phyloP scores from a whole-genome alignment of 208 protist genomes.

The Leishmania mexicana region DNA sequence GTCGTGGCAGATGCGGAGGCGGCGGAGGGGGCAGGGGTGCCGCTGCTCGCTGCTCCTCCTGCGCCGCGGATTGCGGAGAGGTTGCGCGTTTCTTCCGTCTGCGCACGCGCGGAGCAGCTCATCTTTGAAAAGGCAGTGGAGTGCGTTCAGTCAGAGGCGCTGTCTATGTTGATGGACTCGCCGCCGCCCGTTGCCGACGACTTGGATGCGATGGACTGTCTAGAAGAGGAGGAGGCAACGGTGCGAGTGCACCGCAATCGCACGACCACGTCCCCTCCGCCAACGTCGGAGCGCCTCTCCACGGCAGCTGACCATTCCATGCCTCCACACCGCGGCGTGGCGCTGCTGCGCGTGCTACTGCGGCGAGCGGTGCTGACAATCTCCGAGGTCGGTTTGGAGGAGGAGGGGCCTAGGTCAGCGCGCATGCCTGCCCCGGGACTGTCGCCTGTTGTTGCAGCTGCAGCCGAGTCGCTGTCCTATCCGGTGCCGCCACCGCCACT shows the following conservation, averaged over 20 bases:
- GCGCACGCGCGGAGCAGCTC: slow-evolving; percentile 27
- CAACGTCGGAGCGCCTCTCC: neutral
- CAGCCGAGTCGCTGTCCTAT: neutral
- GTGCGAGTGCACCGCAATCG: neutral
- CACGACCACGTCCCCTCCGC: neutral
- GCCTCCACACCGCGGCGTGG: slow-evolving; percentile 32
- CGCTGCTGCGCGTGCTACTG: slow-evolving; percentile 55
- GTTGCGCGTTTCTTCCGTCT: slow-evolving; percentile 19
- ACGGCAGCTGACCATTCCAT: neutral
- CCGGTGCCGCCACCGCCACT: neutral
- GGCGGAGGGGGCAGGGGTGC: neutral
- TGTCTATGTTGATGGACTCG: slow-evolving; percentile 21
- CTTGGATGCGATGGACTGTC: slow-evolving; percentile 16
- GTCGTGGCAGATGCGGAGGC: neutral
- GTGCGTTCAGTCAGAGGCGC: slow-evolving; percentile 29
- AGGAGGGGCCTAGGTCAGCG: neutral
- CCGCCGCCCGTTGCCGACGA: neutral
- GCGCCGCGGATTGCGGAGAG: neutral
- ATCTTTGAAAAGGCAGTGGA: slow-evolving; percentile 33
- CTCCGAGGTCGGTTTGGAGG: slow-evolving; percentile 20
- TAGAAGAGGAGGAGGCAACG: slow-evolving; percentile 28
- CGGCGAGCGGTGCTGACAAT: slow-evolving; percentile 50
- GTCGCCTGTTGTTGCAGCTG: neutral
- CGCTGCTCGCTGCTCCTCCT: neutral
- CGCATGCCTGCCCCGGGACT: neutral